Conservation (phyloP, 2,329 filamentous ascomycete species). For the Trichoderma atrobrunneum region DNA sequence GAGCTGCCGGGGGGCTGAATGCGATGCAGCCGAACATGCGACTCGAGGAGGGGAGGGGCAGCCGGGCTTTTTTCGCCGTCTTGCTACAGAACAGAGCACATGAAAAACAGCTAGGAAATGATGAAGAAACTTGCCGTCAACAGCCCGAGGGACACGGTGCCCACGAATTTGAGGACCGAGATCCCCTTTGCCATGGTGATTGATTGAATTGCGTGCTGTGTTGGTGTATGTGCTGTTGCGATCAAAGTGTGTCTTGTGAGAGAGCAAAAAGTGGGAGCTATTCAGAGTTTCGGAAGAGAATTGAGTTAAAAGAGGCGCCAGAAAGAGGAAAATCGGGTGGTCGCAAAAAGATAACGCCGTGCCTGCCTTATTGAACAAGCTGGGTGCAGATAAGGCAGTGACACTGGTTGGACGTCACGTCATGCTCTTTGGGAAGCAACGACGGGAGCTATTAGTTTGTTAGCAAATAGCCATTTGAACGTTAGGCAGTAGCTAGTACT, state of each 20-base stretch:
- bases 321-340: not conserved
- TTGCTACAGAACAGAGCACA: not conserved
- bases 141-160: constrained; percentile 83
- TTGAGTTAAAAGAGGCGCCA: not conserved
- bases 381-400: not conserved
- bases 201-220: constrained; percentile 14
- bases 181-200: constrained; percentile 67
- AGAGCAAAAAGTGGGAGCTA: not conserved
- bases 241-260: not conserved
- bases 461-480: not conserved
- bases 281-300: not conserved
- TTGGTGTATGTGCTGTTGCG: not conserved
- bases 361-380: not conserved
- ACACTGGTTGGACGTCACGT: constrained; percentile 6
- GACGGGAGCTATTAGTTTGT: not conserved
- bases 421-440: not conserved
- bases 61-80: not conserved
- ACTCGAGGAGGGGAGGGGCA: constrained; percentile 1
- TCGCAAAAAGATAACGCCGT: constrained; percentile 4
- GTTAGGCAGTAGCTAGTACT: not conserved
- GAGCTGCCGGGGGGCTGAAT: not conserved
- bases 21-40: not conserved
- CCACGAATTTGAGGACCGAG: constrained; percentile 85
- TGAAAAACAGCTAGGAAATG: not conserved
- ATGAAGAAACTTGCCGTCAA: constrained; percentile 67